Base-by-base conservation (phyloP, 331 rosid species). In the Malus hybrid region DNA sequence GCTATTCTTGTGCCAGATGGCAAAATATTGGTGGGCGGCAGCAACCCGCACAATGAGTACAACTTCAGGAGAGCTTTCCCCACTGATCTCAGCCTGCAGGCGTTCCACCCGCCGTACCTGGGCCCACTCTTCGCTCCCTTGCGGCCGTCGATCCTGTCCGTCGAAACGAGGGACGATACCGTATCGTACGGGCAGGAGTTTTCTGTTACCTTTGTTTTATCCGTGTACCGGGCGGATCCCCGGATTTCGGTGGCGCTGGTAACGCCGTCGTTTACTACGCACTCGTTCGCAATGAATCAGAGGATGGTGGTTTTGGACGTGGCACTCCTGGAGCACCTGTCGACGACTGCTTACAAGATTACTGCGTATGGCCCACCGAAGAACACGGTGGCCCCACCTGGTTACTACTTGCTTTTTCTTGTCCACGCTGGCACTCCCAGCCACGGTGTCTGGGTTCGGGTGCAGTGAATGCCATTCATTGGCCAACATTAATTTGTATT, bases 1-100 rank as follows among this genome's bases (percentile, higher is more conserved):
- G 91, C 94, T 2, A 70, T 90, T 42, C 71, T 92, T 0, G 39
- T 92, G 77, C 89, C 91, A 46, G 88, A 89, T 75, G 96, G 96
- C 62, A 79, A 87, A 32, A 74, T 90, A 29, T 75, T 93, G 77
- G 97, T 90, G 73, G 94, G 97, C 2, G 97, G 97, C 20, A 90
- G 97, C 53, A 93, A 93, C 71, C 93, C 97, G 0, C 94, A 93
- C 34, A 29, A 71, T 7, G 15, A 24, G 33, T 88, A 93, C 61
- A 82, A 93, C 74, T 93, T 90, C 79, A 80, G 62, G 13, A 79
- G 82, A 10, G 11, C 77, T 24, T 86, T 66, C 58, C 97, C 90
- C 5, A 93, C 97, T 0, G 90, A 90, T 3, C 68, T 93, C 46
- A 93, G 97, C 73, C 66, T 93, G 74, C 91, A 90, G 68, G 89